Percentiles rank a stretch among this genome's conserved stretches.
These are phyloP conservation scores for Athelia sp. DNA, from an alignment of 1,284 basidiomycete genomes.

Conservation along the genomic window DNA sequence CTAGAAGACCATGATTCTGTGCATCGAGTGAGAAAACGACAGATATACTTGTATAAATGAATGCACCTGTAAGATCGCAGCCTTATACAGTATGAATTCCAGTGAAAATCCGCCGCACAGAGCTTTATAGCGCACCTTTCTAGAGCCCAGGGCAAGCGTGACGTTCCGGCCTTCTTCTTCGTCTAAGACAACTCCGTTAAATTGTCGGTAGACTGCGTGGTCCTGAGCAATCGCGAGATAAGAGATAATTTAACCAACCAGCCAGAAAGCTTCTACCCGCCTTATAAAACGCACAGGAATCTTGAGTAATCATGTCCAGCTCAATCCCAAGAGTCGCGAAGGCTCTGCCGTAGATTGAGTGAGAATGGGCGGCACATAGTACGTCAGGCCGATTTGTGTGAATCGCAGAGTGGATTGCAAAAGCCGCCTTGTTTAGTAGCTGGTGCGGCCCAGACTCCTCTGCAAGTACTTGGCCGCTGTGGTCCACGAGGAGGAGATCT, in stretches of 20 bases:
- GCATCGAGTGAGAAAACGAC: constrained; percentile 16
- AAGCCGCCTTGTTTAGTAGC: constrained; percentile 42
- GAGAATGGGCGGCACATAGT: constrained; percentile 60
- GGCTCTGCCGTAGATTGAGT: constrained; percentile 58
- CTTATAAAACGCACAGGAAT: constrained; percentile 42
- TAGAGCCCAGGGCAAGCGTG: constrained; percentile 43
- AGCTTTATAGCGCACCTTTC: constrained; percentile 21
- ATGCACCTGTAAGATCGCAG: constrained; percentile 18
- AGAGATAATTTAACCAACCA: constrained; percentile 12
- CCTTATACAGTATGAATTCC: no score
- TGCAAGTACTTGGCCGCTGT: constrained; percentile 38
- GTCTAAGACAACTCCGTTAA: constrained; percentile 57
- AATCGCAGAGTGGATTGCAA: constrained; percentile 49
- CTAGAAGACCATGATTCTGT: constrained; percentile 59
- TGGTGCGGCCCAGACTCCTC: constrained; percentile 34
- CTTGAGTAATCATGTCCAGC: constrained; percentile 49
- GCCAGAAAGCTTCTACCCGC: constrained; percentile 6
- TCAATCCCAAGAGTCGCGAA: constrained; percentile 55
- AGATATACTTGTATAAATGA: constrained; percentile 6
- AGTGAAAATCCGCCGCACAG: no score
- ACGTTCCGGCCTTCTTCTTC: constrained; percentile 54
- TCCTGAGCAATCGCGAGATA: constrained; percentile 14
- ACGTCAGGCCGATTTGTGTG: constrained; percentile 60
- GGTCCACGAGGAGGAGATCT: constrained; percentile 44
- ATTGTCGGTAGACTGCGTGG: constrained; percentile 38